phyloP scores from a whole-genome alignment of 2,329 filamentous ascomycete genomes.

The Pseudocercospora musae region DNA sequence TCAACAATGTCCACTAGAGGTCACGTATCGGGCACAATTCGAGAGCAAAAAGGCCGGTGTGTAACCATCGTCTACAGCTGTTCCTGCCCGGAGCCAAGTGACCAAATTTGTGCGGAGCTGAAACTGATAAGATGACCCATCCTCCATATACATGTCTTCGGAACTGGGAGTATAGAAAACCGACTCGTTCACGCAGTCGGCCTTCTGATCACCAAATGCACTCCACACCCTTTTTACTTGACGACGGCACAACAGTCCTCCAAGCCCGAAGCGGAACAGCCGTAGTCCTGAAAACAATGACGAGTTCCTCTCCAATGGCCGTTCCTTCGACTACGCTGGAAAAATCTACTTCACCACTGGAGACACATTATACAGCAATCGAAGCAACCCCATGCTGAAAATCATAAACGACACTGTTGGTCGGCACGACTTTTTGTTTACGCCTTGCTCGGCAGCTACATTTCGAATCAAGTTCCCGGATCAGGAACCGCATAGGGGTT shows the following conservation, averaged over 20 bases:
- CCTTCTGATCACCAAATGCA: background rate
- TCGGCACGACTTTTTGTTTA: constrained; percentile 23
- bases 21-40: too few relatives aligned
- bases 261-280: constrained; percentile 21
- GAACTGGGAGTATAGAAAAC: too few relatives aligned
- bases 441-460: constrained; percentile 25
- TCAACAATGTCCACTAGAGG: too few relatives aligned
- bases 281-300: constrained; percentile 21
- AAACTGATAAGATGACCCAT: background rate
- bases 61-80: background rate
- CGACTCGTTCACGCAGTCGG: too few relatives aligned
- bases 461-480: constrained; percentile 27
- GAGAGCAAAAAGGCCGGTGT: too few relatives aligned
- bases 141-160: background rate
- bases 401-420: constrained; percentile 22
- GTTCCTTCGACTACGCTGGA: constrained; percentile 26
- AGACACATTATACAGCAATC: constrained; percentile 23
- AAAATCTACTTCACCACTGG: constrained; percentile 22
- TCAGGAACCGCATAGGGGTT: constrained; percentile 28
- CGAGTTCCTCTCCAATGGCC: constrained; percentile 25
- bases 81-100: too few relatives aligned
- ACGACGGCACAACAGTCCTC: constrained; percentile 7
- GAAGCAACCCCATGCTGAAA: constrained; percentile 20
- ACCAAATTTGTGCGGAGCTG: background rate
- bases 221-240: background rate